Evolutionary conservation across 345 rosid species (phyloP).

Genomic region (Populus deltoides): DNA sequence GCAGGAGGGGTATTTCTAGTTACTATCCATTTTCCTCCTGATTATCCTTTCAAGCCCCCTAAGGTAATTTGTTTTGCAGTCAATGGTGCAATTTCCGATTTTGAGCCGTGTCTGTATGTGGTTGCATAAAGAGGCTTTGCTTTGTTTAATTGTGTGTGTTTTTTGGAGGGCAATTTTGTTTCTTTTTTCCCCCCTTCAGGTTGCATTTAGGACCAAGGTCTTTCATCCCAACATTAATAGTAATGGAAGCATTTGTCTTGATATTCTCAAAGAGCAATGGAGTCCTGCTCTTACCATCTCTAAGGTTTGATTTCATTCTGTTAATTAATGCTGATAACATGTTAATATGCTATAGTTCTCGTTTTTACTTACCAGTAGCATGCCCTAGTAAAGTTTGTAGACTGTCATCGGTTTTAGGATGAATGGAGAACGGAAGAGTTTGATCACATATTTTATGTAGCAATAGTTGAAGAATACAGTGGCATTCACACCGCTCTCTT

Average conservation of each 20-base stretch:
- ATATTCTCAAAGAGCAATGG: constrained; percentile 50
- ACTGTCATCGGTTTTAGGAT: not conserved
- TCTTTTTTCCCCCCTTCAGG: constrained; percentile 11
- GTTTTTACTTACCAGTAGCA: not conserved
- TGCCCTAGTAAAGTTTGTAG: not conserved
- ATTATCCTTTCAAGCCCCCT: constrained; percentile 22
- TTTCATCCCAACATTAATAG: constrained; percentile 45
- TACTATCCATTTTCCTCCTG: constrained; percentile 15
- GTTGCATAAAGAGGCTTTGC: not conserved
- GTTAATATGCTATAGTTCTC: not conserved
- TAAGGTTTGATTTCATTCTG: constrained; percentile 25
- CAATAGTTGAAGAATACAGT: not conserved
- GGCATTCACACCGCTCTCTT: not conserved
- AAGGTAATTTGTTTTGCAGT: constrained; percentile 7
- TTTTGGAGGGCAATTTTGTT: not conserved
- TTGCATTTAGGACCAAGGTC: constrained; percentile 43
- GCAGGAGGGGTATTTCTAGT: constrained; percentile 20
- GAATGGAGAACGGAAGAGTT: not conserved
- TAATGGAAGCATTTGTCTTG: constrained; percentile 48
- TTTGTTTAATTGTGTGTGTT: not conserved
- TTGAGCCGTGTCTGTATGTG: not conserved
- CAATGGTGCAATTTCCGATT: not conserved
- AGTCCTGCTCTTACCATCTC: constrained; percentile 53
- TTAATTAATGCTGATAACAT: not conserved
- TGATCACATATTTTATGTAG: not conserved